Base-by-base conservation (phyloP, 1,284 basidiomycete genomes). In the Golubevia sp. region DNA sequence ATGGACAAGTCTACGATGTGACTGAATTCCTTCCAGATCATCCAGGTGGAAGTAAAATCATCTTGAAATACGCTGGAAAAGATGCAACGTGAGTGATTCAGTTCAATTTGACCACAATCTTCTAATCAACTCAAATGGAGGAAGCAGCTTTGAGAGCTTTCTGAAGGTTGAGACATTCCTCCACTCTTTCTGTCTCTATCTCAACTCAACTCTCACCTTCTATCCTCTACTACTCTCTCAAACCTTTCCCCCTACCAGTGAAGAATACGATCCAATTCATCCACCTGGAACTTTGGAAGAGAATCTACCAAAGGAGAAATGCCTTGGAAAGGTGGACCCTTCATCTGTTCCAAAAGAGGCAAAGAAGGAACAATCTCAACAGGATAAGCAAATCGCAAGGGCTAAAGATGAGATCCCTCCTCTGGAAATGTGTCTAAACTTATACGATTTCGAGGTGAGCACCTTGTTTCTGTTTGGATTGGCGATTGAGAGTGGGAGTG, bases 381-480 rank as follows among this genome's bases (percentile, higher is more conserved):
- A 59, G n/a, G 62, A 58, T 2, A 62, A 61, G 52, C 64, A 63
- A 44, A 52, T 66, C 24, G 68, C 63, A 1, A 63, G 62, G 48
- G 50, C 59, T 13, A 66, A 77, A 34, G 62, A 70, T 15, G 30
- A 57, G 27, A 55, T 82, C 20, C 93, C 93, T 0, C 85, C 88
- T 1, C 86, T 97, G 23, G 87, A 88, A 56, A 89, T 92, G 83
- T 91, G 94, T 59, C 86, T 96, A 38, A 94, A 91, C 73, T 85
- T 97, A 71, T 92, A 94, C 83, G 94, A 97, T 84, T 95, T 97
- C 71, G 94, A 96, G 86, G 90, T 90, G 59, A 59, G 51, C 61
- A n/a, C 48, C n/a, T 30, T 50, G n/a, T 49, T 11, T 34, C 11
- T 11, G 30, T 34, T 34, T 18, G 20, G 18, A 18, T 18, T 49